phyloP scores from a whole-genome alignment of 331 rosid genomes.

The Acacia pycnantha region DNA sequence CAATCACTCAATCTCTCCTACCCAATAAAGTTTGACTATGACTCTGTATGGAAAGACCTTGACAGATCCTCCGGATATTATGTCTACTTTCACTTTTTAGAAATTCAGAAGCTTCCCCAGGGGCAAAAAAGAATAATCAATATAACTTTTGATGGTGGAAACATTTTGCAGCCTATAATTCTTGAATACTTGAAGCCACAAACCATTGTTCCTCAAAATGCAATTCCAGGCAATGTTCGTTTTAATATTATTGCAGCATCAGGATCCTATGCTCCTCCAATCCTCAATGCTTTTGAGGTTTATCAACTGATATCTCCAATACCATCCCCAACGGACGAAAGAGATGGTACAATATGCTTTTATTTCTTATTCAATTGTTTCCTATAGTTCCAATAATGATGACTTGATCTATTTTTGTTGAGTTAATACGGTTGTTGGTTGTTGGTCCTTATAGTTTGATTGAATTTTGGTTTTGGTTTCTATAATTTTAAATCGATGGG shows the following conservation, averaged over 20 bases:
- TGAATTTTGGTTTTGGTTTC: no score
- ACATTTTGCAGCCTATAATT: neutral
- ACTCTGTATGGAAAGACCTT: neutral
- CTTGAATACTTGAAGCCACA: constrained; percentile 27
- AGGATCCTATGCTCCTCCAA: neutral
- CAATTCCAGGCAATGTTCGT: neutral
- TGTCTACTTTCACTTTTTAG: constrained; percentile 40
- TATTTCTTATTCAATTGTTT: neutral
- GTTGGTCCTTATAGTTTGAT: no score
- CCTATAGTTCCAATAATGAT: no score
- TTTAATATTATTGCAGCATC: neutral
- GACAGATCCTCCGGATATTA: neutral
- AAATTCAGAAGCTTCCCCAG: constrained; percentile 4
- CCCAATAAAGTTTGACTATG: neutral
- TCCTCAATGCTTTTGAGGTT: neutral
- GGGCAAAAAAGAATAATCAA: constrained; percentile 18
- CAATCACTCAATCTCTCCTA: neutral
- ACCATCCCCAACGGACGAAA: constrained; percentile 7
- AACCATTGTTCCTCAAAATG: neutral
- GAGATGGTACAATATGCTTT: constrained; percentile 11
- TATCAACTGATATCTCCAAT: neutral
- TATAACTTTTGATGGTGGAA: neutral
- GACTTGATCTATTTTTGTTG: no score
- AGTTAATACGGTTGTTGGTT: no score
- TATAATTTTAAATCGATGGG: no score